Evolutionary conservation across 176 grass and related monocot genomes (phyloP).

Genomic region (Cymbopogon citratus): DNA sequence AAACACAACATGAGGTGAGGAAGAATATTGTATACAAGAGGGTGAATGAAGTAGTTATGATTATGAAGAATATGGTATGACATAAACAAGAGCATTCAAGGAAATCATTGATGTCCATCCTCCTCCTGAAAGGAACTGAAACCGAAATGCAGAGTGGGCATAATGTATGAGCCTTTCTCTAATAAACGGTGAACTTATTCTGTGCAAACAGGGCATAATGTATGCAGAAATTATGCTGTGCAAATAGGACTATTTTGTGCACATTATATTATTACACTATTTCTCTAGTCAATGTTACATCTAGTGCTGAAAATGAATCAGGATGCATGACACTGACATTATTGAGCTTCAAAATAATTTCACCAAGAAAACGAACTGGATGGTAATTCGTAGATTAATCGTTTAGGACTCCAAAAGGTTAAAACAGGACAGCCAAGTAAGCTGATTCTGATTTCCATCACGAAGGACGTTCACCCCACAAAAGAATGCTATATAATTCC

Average conservation of each 20-base stretch:
- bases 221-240: too few species aligned
- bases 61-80: neutral
- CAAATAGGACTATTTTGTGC: neutral
- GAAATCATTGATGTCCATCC: neutral
- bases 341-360: neutral
- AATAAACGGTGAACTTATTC: neutral
- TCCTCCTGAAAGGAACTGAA: neutral
- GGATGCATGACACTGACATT: neutral
- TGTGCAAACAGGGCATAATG: too few species aligned
- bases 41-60: neutral
- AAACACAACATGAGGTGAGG: neutral
- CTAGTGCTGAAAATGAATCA: neutral
- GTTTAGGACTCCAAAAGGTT: neutral
- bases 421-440: neutral
- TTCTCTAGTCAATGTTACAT: neutral
- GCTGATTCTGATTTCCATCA: neutral
- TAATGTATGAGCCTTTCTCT: neutral
- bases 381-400: neutral
- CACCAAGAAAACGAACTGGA: neutral
- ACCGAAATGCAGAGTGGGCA: neutral
- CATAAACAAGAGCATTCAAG: neutral
- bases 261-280: neutral
- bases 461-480: neutral
- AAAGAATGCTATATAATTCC: neutral
- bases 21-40: neutral